Conservation (phyloP, 768 basidiomycete species). For the Pulveroboletus ravenelii region DNA sequence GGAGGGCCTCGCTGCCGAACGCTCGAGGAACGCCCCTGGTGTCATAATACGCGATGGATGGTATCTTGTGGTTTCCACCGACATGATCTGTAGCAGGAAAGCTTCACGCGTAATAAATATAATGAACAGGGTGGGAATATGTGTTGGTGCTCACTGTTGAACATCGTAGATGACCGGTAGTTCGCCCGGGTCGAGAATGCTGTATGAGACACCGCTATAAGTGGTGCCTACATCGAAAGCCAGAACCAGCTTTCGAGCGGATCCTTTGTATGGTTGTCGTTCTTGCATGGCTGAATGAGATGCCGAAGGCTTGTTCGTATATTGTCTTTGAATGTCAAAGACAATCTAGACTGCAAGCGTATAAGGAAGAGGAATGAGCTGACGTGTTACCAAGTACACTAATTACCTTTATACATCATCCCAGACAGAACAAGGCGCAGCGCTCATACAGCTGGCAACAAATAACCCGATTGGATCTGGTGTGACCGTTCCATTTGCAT, state of each 20-base stretch:
- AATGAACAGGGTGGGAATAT: not conserved
- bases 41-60: slow-evolving; percentile 47
- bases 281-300: slow-evolving; percentile 18
- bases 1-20: slow-evolving; percentile 7
- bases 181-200: slow-evolving; percentile 30
- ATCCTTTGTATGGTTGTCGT: slow-evolving; percentile 39
- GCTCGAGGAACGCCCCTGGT: slow-evolving; percentile 34
- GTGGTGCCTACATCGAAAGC: slow-evolving; percentile 53
- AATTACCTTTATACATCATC: not conserved
- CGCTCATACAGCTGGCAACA: not conserved
- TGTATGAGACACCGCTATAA: slow-evolving; percentile 46
- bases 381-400: not conserved
- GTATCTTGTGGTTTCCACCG: slow-evolving; percentile 49
- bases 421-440: slow-evolving; percentile 14
- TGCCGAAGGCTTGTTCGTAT: not conserved
- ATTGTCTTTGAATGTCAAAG: not conserved
- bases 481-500: not conserved
- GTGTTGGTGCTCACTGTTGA: slow-evolving; percentile 16
- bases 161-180: slow-evolving; percentile 20
- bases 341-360: not conserved
- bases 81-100: slow-evolving; percentile 44
- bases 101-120: slow-evolving; percentile 25
- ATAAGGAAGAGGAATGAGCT: not conserved
- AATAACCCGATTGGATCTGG: slow-evolving; percentile 8
- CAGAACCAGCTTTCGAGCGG: slow-evolving; percentile 39